Evolutionary conservation across 129 eudicot species (phyloP).

Genomic region (Ambrosia artemisiifolia): DNA sequence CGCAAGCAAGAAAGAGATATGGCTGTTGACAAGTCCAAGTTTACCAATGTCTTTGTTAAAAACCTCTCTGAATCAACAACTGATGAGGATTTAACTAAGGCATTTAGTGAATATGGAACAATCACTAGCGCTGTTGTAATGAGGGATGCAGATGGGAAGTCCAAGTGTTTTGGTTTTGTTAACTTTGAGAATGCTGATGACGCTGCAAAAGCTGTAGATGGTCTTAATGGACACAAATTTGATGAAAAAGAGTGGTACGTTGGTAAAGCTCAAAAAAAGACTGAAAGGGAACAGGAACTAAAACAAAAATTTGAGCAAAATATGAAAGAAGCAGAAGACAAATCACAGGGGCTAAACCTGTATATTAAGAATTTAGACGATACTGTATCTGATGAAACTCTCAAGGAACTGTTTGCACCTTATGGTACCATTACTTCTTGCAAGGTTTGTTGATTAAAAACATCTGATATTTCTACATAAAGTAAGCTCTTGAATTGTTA

Average conservation of each 20-base stretch:
- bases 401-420: slow-evolving; percentile 66
- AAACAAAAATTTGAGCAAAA: slow-evolving; percentile 73
- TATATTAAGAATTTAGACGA: slow-evolving; percentile 86
- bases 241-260: slow-evolving; percentile 92
- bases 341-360: slow-evolving; percentile 68
- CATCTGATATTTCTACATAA: not conserved
- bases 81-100: slow-evolving; percentile 69
- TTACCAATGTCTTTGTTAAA: slow-evolving; percentile 82
- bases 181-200: slow-evolving; percentile 88
- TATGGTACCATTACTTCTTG: slow-evolving; percentile 79
- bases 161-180: slow-evolving; percentile 89
- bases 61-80: slow-evolving; percentile 72
- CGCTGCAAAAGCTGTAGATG: slow-evolving; percentile 82
- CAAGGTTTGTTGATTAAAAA: slow-evolving; percentile 56
- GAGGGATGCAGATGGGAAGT: slow-evolving; percentile 77
- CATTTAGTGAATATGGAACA: slow-evolving; percentile 76
- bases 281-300: slow-evolving; percentile 74
- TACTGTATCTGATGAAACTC: slow-evolving; percentile 63
- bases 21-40: slow-evolving; percentile 58
- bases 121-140: slow-evolving; percentile 81
- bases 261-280: slow-evolving; percentile 90
- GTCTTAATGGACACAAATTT: slow-evolving; percentile 74
- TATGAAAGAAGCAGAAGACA: slow-evolving; percentile 69
- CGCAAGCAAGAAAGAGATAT: slow-evolving; percentile 84
- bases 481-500: not conserved